Conservation (phyloP, 345 rosid species). For the Moricandia moricandioides region DNA sequence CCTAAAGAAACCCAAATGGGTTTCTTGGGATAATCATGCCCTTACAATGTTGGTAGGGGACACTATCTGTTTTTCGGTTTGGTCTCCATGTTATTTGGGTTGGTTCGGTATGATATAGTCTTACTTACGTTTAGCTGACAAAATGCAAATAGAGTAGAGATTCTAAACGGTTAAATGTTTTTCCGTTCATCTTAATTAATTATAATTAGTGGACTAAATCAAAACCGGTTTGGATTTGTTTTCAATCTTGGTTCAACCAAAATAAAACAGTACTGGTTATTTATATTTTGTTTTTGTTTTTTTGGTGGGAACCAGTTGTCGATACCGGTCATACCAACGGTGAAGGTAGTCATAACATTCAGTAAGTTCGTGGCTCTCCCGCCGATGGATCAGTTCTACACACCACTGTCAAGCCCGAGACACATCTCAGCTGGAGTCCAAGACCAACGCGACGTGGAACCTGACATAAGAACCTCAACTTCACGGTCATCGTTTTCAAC, state of each 20-base stretch:
- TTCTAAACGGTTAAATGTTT: background rate
- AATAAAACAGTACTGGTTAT: background rate
- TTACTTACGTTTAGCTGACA: background rate
- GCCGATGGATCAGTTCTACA: conserved; percentile 70
- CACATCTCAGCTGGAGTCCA: conserved; percentile 34
- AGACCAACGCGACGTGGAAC: conserved; percentile 40
- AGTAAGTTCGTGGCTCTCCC: conserved; percentile 74
- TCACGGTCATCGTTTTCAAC: conserved; percentile 35
- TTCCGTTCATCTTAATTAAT: background rate
- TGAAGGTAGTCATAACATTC: conserved; percentile 84
- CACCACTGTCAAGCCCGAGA: conserved; percentile 83
- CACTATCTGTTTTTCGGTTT: background rate
- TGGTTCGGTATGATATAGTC: background rate
- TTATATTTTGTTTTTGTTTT: background rate
- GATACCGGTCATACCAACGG: conserved; percentile 95
- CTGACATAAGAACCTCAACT: conserved; percentile 41
- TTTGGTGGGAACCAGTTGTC: conserved; percentile 53
- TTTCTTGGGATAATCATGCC: no score
- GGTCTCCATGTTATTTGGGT: background rate
- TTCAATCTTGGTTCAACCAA: background rate
- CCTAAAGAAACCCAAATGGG: no score
- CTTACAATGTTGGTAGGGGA: background rate
- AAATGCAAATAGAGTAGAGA: background rate
- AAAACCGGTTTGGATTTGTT: background rate
- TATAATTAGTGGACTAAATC: background rate